A percentile compares a stretch with the other conserved stretches of the same genome.
These are phyloP conservation scores for Erucastrum elatum DNA, from an alignment of 345 rosid species.

Conservation along the genomic window DNA sequence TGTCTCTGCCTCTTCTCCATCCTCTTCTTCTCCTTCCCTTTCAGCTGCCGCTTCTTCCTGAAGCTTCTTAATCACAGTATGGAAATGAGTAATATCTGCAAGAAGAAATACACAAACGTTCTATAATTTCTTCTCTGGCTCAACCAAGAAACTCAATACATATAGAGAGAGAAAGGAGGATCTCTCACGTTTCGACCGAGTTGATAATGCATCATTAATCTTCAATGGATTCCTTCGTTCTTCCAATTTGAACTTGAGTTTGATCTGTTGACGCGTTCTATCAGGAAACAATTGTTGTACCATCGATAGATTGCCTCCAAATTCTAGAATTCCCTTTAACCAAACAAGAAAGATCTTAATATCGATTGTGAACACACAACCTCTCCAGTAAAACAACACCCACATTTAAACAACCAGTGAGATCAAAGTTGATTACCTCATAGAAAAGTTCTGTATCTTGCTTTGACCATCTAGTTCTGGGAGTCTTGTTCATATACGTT, in stretches of 20 bases:
- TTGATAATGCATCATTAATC: slow-evolving; percentile 59
- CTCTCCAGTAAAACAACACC: neutral
- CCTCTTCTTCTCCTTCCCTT: slow-evolving; percentile 31
- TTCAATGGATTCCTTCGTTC: slow-evolving; percentile 63
- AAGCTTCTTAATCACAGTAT: slow-evolving; percentile 61
- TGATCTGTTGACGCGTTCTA: slow-evolving; percentile 68
- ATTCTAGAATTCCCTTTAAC: slow-evolving; percentile 65
- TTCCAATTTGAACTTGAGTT: slow-evolving; percentile 74
- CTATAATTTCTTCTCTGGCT: neutral
- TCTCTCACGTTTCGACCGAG: slow-evolving; percentile 55
- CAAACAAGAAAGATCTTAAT: neutral
- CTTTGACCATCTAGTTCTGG: slow-evolving; percentile 72
- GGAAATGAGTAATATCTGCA: slow-evolving; percentile 65
- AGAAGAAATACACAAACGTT: slow-evolving; percentile 9
- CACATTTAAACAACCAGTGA: neutral
- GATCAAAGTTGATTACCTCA: slow-evolving; percentile 47
- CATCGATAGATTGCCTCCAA: slow-evolving; percentile 76
- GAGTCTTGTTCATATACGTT: slow-evolving; percentile 64
- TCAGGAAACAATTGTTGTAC: slow-evolving; percentile 71
- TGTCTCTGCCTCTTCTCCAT: slow-evolving; percentile 30
- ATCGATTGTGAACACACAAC: neutral
- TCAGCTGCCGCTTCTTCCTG: slow-evolving; percentile 51
- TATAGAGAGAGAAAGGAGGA: slow-evolving; percentile 1
- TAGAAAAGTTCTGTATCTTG: slow-evolving; percentile 80
- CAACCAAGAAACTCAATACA: neutral